A percentile compares a stretch with the other conserved stretches of the same genome.
These are phyloP conservation scores for Saccharomycopsis javanensis DNA, from an alignment of 805 yeast genomes.

Conservation along the genomic window DNA sequence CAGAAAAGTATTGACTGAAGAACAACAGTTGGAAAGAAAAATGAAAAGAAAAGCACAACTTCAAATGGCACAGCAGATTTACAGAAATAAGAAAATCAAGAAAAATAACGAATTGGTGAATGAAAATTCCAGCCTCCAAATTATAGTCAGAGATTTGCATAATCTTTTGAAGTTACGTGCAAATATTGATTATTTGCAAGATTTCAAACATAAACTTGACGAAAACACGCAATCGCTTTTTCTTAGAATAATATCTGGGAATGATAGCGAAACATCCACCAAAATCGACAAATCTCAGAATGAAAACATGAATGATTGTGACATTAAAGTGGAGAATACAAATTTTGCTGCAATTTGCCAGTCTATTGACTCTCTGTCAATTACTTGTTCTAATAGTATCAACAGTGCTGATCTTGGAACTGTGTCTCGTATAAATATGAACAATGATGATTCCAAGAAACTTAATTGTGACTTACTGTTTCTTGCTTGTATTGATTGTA, in stretches of 20 bases:
- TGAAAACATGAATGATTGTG: neutral
- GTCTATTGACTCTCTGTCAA: no score
- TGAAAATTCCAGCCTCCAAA: neutral
- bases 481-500: neutral
- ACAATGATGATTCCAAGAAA: neutral
- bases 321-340: neutral
- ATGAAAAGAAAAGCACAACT: conserved; percentile 1
- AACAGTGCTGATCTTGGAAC: neutral
- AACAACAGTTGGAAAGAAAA: neutral
- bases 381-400: neutral
- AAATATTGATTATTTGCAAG: neutral
- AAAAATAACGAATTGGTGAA: neutral
- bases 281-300: neutral
- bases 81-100: neutral
- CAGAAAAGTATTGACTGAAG: neutral
- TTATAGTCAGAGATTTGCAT: neutral
- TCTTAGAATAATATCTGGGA: neutral
- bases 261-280: neutral
- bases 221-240: neutral
- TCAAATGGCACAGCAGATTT: conserved; percentile 1
- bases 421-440: neutral
- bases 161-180: neutral
- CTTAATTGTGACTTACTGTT: neutral
- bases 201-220: neutral
- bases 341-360: neutral